Conservation (phyloP, 257 asterid genomes). For the Solanum bukasovii region DNA sequence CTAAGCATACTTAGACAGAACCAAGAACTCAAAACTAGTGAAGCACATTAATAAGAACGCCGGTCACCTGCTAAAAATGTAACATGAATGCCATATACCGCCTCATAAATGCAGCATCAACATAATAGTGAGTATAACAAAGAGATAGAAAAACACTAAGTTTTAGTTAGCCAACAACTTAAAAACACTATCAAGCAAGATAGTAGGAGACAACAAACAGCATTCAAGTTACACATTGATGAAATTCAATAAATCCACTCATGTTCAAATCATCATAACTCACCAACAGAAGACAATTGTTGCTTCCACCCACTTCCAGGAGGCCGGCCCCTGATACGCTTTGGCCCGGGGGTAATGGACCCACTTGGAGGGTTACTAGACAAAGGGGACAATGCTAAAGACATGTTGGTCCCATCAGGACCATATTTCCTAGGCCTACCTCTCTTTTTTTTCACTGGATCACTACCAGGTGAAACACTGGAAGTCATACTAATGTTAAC, state of each 20-base stretch:
- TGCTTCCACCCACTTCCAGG: constrained; percentile 30
- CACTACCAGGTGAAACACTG: constrained; percentile 6
- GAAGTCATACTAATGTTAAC: constrained; percentile 9
- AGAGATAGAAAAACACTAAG: neutral
- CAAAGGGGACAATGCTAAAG: constrained; percentile 19
- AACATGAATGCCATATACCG: neutral
- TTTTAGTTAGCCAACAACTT: neutral
- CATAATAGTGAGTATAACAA: neutral
- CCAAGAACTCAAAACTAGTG: neutral
- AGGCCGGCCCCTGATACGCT: constrained; percentile 17
- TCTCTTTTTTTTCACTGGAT: constrained; percentile 24
- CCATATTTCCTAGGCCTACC: constrained; percentile 36
- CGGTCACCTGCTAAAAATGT: neutral
- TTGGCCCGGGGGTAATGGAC: neutral
- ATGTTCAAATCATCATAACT: neutral
- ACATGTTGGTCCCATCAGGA: constrained; percentile 24
- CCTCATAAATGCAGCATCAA: neutral
- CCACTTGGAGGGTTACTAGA: constrained; percentile 6
- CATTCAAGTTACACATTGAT: neutral
- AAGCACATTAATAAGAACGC: neutral
- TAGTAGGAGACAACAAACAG: neutral
- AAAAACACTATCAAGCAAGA: neutral
- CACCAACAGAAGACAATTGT: constrained; percentile 20
- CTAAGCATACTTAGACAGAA: neutral
- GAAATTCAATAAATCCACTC: neutral